phyloP scores from a whole-genome alignment of 2,329 filamentous ascomycete species.

The Aureobasidium namibiae region DNA sequence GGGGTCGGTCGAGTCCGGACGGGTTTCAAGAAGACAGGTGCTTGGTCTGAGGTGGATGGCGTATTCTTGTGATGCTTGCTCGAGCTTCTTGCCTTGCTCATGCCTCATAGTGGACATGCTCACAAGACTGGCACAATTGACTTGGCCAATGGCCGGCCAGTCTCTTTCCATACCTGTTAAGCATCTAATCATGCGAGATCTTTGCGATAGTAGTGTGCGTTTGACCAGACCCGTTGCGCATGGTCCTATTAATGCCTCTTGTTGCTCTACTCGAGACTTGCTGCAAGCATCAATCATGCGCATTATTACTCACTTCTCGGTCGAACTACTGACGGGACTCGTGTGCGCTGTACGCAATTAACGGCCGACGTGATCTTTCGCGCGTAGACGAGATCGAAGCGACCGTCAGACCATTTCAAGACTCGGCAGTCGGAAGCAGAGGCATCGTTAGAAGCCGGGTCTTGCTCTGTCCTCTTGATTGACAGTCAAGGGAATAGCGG shows the following conservation, averaged over 20 bases:
- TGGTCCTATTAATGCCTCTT: neutral
- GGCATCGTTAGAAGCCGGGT: neutral
- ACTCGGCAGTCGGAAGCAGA: neutral
- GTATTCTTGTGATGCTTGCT: neutral
- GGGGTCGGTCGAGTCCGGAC: neutral
- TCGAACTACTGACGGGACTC: neutral
- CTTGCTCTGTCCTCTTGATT: neutral
- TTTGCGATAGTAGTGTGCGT: neutral
- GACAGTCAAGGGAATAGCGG: neutral
- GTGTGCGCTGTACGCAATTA: neutral
- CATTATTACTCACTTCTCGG: neutral
- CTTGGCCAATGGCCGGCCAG: no score
- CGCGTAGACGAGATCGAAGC: neutral
- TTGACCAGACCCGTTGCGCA: neutral
- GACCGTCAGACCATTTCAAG: neutral
- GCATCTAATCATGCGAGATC: no score
- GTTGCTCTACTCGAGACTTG: neutral
- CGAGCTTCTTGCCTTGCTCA: neutral
- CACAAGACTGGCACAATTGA: neutral
- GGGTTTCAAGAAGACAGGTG: neutral
- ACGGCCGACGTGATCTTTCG: neutral
- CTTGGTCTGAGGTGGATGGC: neutral
- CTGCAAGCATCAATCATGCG: neutral
- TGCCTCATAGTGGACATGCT: neutral
- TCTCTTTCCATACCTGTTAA: neutral